These are phyloP conservation scores for Hymenoscyphus linearis DNA, from an alignment of 2,329 filamentous ascomycete genomes.

Conservation along the genomic window DNA sequence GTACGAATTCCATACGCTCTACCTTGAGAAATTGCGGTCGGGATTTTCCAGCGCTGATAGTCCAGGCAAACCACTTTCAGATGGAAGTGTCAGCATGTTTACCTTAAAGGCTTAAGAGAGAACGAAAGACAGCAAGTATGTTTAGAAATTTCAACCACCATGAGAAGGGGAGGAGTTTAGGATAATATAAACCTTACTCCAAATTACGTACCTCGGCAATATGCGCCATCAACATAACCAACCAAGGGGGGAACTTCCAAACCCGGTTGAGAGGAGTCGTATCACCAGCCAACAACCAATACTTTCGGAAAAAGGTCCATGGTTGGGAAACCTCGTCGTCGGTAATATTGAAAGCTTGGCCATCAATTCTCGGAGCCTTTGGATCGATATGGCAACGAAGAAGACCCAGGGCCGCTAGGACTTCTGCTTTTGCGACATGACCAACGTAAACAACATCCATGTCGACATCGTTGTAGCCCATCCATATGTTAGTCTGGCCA, in stretches of 20 bases:
- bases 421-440: slow-evolving; percentile 32
- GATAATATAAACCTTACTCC: background rate
- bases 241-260: slow-evolving; percentile 18
- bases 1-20: slow-evolving; percentile 22
- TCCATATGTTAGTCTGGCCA: slow-evolving; percentile 45
- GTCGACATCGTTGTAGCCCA: slow-evolving; percentile 47
- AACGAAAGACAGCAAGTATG: no score
- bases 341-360: slow-evolving; percentile 24
- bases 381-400: slow-evolving; percentile 14
- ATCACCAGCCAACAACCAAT: slow-evolving; percentile 20
- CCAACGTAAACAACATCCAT: slow-evolving; percentile 35
- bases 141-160: no score
- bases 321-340: slow-evolving; percentile 19
- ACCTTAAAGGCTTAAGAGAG: background rate
- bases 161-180: background rate
- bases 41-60: slow-evolving; percentile 15
- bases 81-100: background rate
- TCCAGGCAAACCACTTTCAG: slow-evolving; percentile 15
- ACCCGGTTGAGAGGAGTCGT: slow-evolving; percentile 16
- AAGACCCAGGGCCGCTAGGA: slow-evolving; percentile 40
- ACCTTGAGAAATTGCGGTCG: slow-evolving; percentile 15
- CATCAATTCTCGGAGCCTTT: slow-evolving; percentile 15
- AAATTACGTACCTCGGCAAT: slow-evolving; percentile 12
- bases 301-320: slow-evolving; percentile 21
- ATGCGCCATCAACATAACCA: slow-evolving; percentile 20